These are phyloP conservation scores for Trametes polyzona DNA, from an alignment of 1,284 basidiomycete genomes.

Conservation along the genomic window DNA sequence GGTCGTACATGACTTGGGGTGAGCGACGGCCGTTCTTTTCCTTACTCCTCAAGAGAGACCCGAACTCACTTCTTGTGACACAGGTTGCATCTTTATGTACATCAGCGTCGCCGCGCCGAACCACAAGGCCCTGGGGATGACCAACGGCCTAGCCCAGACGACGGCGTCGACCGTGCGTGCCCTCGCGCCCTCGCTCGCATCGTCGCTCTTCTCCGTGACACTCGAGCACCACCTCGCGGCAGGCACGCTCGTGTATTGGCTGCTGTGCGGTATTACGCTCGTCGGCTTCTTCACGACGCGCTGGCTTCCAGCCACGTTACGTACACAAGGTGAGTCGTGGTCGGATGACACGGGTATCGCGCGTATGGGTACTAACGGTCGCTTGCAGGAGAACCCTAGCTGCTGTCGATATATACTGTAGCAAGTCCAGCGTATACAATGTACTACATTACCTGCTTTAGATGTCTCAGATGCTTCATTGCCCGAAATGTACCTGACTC, in stretches of 20 bases:
- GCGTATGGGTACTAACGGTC: too few species aligned
- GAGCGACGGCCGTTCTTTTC: conserved; percentile 5
- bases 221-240: conserved; percentile 42
- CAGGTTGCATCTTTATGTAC: conserved; percentile 44
- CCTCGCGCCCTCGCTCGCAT: conserved; percentile 68
- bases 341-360: too few species aligned
- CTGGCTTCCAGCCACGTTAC: conserved; percentile 10
- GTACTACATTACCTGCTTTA: too few species aligned
- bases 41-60: too few species aligned
- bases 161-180: conserved; percentile 53
- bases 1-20: conserved; percentile 23
- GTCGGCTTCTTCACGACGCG: conserved; percentile 9
- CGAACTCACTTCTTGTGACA: neutral
- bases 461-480: too few species aligned
- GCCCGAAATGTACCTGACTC: too few species aligned
- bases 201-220: conserved; percentile 68
- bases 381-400: too few species aligned
- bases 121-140: conserved; percentile 67
- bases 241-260: conserved; percentile 32
- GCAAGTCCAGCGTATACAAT: too few species aligned
- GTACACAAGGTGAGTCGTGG: conserved; percentile 3
- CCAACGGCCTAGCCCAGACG: conserved; percentile 57
- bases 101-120: conserved; percentile 63
- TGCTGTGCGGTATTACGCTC: conserved; percentile 23
- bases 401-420: too few species aligned